Percentiles rank a stretch among this genome's conserved stretches.
Conservation (phyloP, 495 filamentous ascomycete species). For the Neurospora sp. region DNA sequence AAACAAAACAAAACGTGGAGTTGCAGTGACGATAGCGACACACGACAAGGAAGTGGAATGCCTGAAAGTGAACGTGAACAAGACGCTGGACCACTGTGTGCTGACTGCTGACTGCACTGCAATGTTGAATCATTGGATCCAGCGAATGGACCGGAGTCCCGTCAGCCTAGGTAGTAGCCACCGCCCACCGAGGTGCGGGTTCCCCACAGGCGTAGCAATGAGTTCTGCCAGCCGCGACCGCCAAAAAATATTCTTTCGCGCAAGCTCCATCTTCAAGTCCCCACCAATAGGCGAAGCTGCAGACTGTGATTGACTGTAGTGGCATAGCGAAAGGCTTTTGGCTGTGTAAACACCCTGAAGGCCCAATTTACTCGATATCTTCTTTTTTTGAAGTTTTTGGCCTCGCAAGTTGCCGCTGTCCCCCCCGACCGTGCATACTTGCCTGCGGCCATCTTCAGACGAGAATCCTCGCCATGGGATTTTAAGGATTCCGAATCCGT, state of each 20-base stretch:
- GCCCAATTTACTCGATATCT: neutral
- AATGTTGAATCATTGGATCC: neutral
- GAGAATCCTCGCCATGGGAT: neutral
- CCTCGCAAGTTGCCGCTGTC: neutral
- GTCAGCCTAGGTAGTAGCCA: neutral
- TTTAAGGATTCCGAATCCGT: neutral
- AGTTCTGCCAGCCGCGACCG: constrained; percentile 21
- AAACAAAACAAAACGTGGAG: neutral
- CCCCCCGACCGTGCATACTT: neutral
- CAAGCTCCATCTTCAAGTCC: constrained; percentile 14
- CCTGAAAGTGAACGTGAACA: neutral
- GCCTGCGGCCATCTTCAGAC: neutral
- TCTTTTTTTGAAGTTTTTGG: neutral
- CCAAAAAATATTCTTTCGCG: constrained; percentile 29
- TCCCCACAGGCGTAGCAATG: constrained; percentile 6
- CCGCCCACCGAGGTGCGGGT: neutral
- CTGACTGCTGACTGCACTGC: neutral
- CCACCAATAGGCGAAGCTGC: constrained; percentile 20
- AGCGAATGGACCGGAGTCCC: neutral
- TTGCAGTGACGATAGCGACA: neutral
- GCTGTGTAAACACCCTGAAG: constrained; percentile 1
- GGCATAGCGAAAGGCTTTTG: neutral
- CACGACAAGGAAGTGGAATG: neutral
- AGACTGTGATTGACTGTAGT: constrained; percentile 6
- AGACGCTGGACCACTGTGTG: neutral